A percentile compares a stretch with the other conserved stretches of the same genome.
These are phyloP conservation scores for Gentiana macrophylla DNA, from an alignment of 257 asterid genomes.

Conservation along the genomic window DNA sequence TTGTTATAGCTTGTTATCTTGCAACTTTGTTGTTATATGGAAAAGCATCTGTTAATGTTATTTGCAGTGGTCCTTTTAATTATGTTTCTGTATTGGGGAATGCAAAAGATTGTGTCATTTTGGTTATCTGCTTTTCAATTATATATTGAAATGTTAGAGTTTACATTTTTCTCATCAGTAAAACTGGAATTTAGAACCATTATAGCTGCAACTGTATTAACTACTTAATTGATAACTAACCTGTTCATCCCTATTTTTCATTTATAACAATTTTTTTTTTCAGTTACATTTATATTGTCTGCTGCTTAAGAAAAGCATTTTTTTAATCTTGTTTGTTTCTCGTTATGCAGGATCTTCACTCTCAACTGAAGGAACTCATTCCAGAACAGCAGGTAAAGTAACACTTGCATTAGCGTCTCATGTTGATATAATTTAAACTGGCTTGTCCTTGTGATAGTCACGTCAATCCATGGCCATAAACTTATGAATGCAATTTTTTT, in stretches of 20 bases:
- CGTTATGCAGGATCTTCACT: slow-evolving; percentile 50
- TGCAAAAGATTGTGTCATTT: neutral
- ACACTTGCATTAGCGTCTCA: neutral
- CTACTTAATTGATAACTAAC: neutral
- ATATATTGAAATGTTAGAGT: neutral
- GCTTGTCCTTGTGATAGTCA: too few species aligned
- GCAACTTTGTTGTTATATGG: neutral
- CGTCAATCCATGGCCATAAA: too few species aligned
- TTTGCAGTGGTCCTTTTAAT: too few species aligned
- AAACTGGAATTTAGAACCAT: slow-evolving; percentile 2
- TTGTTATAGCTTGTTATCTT: neutral
- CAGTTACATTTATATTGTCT: neutral
- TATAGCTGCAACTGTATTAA: too few species aligned
- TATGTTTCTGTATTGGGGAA: neutral
- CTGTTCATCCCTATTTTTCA: neutral
- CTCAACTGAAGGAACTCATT: slow-evolving; percentile 78
- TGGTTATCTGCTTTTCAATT: neutral
- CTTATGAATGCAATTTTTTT: too few species aligned
- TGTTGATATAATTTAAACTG: too few species aligned
- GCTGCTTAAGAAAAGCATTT: neutral
- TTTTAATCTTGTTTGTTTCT: too few species aligned
- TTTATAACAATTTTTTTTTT: neutral
- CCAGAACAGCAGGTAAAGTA: slow-evolving; percentile 69
- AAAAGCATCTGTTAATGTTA: neutral
- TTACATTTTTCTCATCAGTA: neutral